Evolutionary conservation across 2,329 filamentous ascomycete species (phyloP), one percentile per base, ranked within the genome.

Genomic region (Aspergillus unguis): DNA sequence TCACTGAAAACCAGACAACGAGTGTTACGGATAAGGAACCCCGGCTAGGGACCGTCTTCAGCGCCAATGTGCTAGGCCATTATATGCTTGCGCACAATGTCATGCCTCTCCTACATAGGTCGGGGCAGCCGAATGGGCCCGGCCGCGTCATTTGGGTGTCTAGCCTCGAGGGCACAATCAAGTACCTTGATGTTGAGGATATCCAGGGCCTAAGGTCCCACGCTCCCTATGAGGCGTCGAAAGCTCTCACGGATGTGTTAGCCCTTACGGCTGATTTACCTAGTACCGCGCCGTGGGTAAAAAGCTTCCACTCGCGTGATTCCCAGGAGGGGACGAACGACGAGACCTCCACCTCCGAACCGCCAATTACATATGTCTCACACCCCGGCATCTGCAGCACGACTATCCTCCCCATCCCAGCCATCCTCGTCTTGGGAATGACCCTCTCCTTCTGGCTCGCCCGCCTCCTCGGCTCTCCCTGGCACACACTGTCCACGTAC

Each of bases 41-140:
- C 0, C 74, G 77, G 4, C 75, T 99, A 0, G 92, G 90, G 3
- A 80, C 90, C 60, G 84, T 96, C 17, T 99, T 97, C 69, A 87
- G 86, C 68, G 87, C 92, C 45, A 97, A 97, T 66, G 81, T 96
- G 29, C 97, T 99, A 67, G 94, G 94, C 0, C 94, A 99, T 74
- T 97, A 99, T 69, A 75, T 96, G 65, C 83, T 99, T 26, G 83
- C 84, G 11, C 92, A 96, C 69, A 84, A 86, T 65, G 80, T 97
- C 8, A 80, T 87, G 60, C 87, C 90, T 0, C 77, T 96, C 8
- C 80, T 99, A 61, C 74, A 76, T 62, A 76, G 83, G 46, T 66
- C 65, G 11, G 64, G 71, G 11, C 62, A 64, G 37, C 58, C 71
- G 52, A 58, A 71, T 36, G 66, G 77, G 1, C 66, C 69, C 2